phyloP scores from a whole-genome alignment of 169 alveolate species.

The Eimeria acervulina region DNA sequence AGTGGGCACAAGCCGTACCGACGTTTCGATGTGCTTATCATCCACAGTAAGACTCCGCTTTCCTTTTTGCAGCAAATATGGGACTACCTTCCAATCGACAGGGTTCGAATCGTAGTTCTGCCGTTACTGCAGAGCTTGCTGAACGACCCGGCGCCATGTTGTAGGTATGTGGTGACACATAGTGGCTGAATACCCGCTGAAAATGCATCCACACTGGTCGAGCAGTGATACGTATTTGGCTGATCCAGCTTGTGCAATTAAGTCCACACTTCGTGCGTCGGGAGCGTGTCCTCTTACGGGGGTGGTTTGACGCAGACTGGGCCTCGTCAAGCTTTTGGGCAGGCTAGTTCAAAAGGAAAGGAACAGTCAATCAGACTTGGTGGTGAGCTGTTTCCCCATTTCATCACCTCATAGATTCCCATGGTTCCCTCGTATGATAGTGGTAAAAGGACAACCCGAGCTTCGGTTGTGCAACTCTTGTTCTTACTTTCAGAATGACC shows the following conservation, averaged over 20 bases:
- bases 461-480: not conserved
- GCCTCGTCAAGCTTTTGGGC: constrained; percentile 61
- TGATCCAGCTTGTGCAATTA: not conserved
- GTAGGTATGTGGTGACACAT: constrained; percentile 18
- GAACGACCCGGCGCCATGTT: constrained; percentile 72
- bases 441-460: not conserved
- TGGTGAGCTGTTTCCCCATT: not conserved
- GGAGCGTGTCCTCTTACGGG: not conserved
- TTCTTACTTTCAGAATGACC: not conserved
- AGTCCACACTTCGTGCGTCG: not conserved
- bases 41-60: not conserved
- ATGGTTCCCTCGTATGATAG: not conserved
- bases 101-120: not conserved
- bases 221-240: not conserved
- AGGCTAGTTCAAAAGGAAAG: not conserved
- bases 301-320: constrained; percentile 40
- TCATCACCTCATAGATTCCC: not conserved
- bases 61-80: constrained; percentile 69
- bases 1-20: not conserved
- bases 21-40: not conserved
- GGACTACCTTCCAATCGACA: not conserved
- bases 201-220: not conserved
- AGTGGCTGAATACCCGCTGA: not conserved
- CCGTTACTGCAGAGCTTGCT: constrained; percentile 65
- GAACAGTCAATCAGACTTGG: constrained; percentile 6